Evolutionary conservation across 495 filamentous ascomycete genomes (phyloP).

Genomic region (Tuber indicum): DNA sequence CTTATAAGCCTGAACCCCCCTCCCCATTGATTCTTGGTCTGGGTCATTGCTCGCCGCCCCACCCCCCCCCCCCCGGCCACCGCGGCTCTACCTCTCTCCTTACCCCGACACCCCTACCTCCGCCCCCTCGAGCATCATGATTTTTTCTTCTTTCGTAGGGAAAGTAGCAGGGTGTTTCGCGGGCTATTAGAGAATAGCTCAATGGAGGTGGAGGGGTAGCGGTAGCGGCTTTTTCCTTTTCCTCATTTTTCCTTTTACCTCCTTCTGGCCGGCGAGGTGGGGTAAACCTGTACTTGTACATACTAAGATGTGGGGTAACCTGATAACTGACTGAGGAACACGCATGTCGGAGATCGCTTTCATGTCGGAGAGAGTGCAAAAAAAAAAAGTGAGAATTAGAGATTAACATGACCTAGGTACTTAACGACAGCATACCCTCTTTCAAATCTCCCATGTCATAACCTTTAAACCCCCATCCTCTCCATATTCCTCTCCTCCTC

Average conservation of each 20-base stretch:
- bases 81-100: neutral
- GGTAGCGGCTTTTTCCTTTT: constrained; percentile 16
- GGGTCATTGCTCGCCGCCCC: constrained; percentile 36
- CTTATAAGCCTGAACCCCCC: neutral
- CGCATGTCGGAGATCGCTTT: constrained; percentile 30
- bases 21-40: constrained; percentile 20
- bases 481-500: neutral
- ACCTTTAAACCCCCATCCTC: neutral
- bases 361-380: constrained; percentile 14
- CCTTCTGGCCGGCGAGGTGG: constrained; percentile 25
- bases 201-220: constrained; percentile 26
- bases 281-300: constrained; percentile 39
- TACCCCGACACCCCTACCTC: neutral
- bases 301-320: constrained; percentile 35
- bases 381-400: constrained; percentile 27
- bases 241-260: neutral
- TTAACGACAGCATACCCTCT: constrained; percentile 36
- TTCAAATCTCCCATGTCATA: constrained; percentile 10
- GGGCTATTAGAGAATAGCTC: neutral
- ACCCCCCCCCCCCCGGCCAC: neutral
- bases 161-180: neutral
- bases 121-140: neutral
- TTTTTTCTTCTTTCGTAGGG: neutral
- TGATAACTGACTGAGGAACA: constrained; percentile 20
- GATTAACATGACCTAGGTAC: constrained; percentile 34